Evolutionary conservation across 164 flowering plant genomes (phyloP).

Genomic region (Aristolochia fimbriata): DNA sequence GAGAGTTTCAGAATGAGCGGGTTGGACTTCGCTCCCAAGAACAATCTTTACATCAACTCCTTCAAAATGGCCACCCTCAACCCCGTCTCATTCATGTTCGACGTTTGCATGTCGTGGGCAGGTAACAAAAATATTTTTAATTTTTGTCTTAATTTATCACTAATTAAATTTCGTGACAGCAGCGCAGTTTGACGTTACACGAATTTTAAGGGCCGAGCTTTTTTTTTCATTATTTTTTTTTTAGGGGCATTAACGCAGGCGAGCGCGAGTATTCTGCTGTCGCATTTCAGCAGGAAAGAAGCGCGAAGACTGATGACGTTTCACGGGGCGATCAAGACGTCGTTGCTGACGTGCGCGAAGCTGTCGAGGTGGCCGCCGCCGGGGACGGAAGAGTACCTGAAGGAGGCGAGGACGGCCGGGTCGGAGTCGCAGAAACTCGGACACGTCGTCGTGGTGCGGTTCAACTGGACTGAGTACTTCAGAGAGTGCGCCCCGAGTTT

Average conservation of each 20-base stretch:
- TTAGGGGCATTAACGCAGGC: slow-evolving; percentile 8
- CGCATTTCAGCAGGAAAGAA: slow-evolving; percentile 1
- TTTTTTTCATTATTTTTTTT: no score
- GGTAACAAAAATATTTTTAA: not conserved
- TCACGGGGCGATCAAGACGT: not conserved
- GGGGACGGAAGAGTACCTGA: not conserved
- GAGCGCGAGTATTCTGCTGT: not conserved
- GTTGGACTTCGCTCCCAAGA: slow-evolving; percentile 1
- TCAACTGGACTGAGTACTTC: slow-evolving; percentile 9
- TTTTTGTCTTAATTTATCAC: no score
- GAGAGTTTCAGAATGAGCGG: slow-evolving; percentile 7
- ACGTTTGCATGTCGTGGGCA: slow-evolving; percentile 10
- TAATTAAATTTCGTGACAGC: no score
- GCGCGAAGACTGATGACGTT: not conserved
- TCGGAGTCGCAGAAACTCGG: not conserved
- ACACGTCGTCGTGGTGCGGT: slow-evolving; percentile 1
- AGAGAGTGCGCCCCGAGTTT: slow-evolving; percentile 5
- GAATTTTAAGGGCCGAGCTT: no score
- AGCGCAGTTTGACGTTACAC: no score
- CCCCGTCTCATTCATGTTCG: slow-evolving; percentile 9
- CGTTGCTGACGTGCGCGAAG: slow-evolving; percentile 5
- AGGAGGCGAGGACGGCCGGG: slow-evolving; percentile 1
- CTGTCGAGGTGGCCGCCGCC: slow-evolving; percentile 9
- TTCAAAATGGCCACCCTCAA: slow-evolving; percentile 2
- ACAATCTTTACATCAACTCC: not conserved